Evolutionary conservation across 2,329 filamentous ascomycete species (phyloP), one percentile per base, ranked within the genome.

Genomic region (Mariannaea elegans): DNA sequence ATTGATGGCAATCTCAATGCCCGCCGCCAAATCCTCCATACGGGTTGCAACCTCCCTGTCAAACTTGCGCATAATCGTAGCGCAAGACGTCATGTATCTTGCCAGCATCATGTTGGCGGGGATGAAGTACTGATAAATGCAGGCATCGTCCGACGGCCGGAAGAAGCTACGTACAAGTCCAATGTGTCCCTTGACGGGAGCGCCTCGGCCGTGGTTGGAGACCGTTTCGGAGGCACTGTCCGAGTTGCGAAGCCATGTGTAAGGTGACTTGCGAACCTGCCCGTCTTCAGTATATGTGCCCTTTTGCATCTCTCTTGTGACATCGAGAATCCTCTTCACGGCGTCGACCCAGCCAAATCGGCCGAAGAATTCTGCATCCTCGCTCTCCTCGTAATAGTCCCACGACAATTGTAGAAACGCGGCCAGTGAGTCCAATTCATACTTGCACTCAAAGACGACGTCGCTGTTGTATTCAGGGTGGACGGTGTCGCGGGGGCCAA

Each of bases 401-500:
- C 92, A 91, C 1, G 87, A 89, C 5, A 98, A 82, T 39, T 92
- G 87, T 7, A 98, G 82, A 75, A 97, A 97, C 27, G 93, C 89
- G 1, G 94, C 93, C 1, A 97, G 84, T 10, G 91, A 94, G 78
- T 97, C 94, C 44, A 97, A 87, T 78, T 97, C 94, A 76, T 95
- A 97, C 76, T 97, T 97, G 84, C 94, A 97, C 76, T 97, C 94
- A 72, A 95, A 97, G 0, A 97, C 93, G 34, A 88, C 82, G 2
- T 81, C 81, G 1, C 84, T 82, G 68, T 90, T 91, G 23, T 91
- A 89, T 24, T 82, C 77, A 0, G 93, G 91, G 80, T 62, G 86
- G 77, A 81, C 77, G 70, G 76, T 68, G 73, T 92, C 90, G n/a
- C 84, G 69, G 31, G 69, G 51, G 34, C 62, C 24, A 21, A 73